Evolutionary conservation across 495 filamentous ascomycete genomes (phyloP), one percentile per base, ranked within the genome.

Genomic region (Talaromyces trachyspermus): DNA sequence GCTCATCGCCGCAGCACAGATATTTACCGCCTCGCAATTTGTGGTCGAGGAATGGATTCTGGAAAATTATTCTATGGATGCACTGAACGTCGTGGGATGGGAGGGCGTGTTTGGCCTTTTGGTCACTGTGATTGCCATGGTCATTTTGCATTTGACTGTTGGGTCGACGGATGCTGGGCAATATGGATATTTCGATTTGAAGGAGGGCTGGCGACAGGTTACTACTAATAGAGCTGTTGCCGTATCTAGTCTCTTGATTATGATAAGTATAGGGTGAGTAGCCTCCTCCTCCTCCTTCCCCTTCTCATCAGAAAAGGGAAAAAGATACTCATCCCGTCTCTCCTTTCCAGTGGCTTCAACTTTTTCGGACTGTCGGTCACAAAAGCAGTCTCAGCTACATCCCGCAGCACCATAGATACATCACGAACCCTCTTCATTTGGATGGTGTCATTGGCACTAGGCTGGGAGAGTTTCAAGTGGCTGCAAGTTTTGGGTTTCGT

Each of bases 401-500:
- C 90, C 0, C 82, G 92, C 41, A 94, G 87, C 47, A 95, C 89
- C 10, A 96, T 98, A 54, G 92, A 98, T 61, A 98, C 94, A 1
- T 96, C 89, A 71, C 84, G 92, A 1, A 98, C 92, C 0, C 76
- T 98, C 2, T 97, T 97, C 74, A 97, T 98, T 69, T 98, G 92
- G 92, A 75, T 98, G 22, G 87, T 95, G 14, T 94, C 87, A 3
- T 76, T 98, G 8, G 89, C 85, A 5, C 77, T 98, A 0, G 89
- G 92, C 43, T 98, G 92, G 92, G 92, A 98, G 66, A 81, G 78
- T 8, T 98, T 98, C 79, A 98, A 97, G 69, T 95, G 89, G 85
- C 76, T 98, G 8, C 92, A 98, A 65, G 88, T 98, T 3, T 62
- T 77, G 2, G 92, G 92, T 2, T 98, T 98, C 58, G 83, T 58